Base-by-base conservation (phyloP, 257 asterid genomes). In the Misopates orontium region DNA sequence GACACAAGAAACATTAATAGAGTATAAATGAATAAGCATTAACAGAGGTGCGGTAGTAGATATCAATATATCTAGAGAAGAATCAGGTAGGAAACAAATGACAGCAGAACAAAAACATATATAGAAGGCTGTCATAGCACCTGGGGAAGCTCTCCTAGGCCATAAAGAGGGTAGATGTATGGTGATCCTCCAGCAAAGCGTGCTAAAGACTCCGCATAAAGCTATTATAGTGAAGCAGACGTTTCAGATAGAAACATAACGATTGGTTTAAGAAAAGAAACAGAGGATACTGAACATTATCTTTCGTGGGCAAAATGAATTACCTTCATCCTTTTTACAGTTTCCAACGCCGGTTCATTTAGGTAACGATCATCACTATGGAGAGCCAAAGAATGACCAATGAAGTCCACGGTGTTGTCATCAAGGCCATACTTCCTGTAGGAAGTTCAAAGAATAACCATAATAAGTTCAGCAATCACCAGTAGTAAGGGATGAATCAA, bases 141-240 rank as follows among this genome's bases (percentile, higher is more conserved):
- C 97, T 93, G 98, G 52, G 98, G 98, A 69, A 93, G 95, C 85
- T 93, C 98, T 76, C 97, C 98, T 50, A 93, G 82, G 55, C 98
- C 98, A 69, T 93, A 93, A 72, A 93, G 67, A 54, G 98, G 98
- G 62, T 93, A 93, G 78, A 93, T 89, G 77, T 93, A 93, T 25
- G 98, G 97, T 53, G 98, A 93, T 69, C 98, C 96, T 77, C 97
- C 98, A 62, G 93, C 91, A 85, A 93, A 93, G 69, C 98, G 97
- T 31, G 88, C 88, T 42, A 93, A 68, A 70, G 96, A 87, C 79
- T 93, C 98, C 32, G 94, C 84, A 60, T 90, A 93, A 75, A 93
- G 95, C 98, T 93, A 70, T 64, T 66, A 76, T 48, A 62, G 31
- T 51, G 58, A 72, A 64, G 58, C 49, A 74, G 45, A 68, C 41